Conservation (phyloP, 108 stramenopile genomes). For the Skeletonema menzelii region DNA sequence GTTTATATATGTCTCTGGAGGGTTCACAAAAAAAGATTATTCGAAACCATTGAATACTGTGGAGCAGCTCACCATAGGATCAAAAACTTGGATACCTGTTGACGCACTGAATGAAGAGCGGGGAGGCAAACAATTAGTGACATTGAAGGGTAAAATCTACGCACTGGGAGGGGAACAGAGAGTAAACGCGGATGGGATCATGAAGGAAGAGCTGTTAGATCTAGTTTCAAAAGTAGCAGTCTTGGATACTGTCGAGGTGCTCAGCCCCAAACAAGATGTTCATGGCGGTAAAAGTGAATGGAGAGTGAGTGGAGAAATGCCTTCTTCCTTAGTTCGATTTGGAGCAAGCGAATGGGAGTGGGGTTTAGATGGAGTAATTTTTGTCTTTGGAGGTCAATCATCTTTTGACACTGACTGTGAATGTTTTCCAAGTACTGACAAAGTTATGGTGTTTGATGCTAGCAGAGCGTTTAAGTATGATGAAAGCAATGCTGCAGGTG, state of each 20-base stretch:
- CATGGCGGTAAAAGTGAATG: conserved; percentile 24
- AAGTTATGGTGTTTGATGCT: conserved; percentile 22
- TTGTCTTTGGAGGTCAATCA: conserved; percentile 60
- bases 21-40: conserved; percentile 51
- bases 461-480: background rate
- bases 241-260: conserved; percentile 11
- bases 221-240: conserved; percentile 39
- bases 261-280: background rate
- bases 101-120: conserved; percentile 37
- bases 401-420: conserved; percentile 42
- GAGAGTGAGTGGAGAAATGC: conserved; percentile 38
- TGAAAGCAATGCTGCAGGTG: background rate
- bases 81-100: background rate
- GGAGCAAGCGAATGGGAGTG: conserved; percentile 28
- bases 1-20: conserved; percentile 48
- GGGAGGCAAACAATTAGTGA: conserved; percentile 49
- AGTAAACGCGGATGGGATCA: conserved; percentile 28
- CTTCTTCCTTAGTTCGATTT: conserved; percentile 54
- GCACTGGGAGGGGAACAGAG: conserved; percentile 60
- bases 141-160: conserved; percentile 37
- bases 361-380: conserved; percentile 19
- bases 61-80: conserved; percentile 43
- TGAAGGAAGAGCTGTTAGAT: conserved; percentile 23
- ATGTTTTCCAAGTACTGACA: conserved; percentile 47
- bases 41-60: conserved; percentile 45